Base-by-base conservation (phyloP, 805 yeast genomes). In the Lipomyces spencermartinsiae region DNA sequence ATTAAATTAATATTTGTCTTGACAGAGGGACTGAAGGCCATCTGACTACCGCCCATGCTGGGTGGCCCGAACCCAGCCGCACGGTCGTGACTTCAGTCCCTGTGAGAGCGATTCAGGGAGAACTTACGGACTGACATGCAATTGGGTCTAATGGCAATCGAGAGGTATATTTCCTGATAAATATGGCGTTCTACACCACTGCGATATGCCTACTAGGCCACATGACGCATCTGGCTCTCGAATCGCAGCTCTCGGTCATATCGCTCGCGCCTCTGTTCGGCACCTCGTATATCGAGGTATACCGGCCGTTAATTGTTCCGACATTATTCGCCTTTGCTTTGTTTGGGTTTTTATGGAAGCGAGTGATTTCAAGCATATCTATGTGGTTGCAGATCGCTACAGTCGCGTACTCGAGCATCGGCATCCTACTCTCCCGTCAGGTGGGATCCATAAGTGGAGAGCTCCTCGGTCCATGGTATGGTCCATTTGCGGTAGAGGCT, bases 381-480 rank as follows among this genome's bases (percentile, higher is more conserved):
- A n/a, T 25, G 12, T 60, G 34, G n/a, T 9, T 33, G 25, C 53
- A 63, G n/a, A 33, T 35, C 31, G 58, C 59, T 22, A 64, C 60
- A 2, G 53, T 61, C 39, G 59, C 43, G 4, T 55, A 58, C 62
- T 34, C 66, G 37, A 46, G 51, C 16, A 51, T 34, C 16, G 16
- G 39, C 16, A 56, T 66, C 1, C 19, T 62, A 37, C n/a, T 54
- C 14, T n/a, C 61, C 6, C 64, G 67, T 4, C 9, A 19, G n/a
- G 34, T 58, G 22, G 61, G 60, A 4, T 22, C 33, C 14, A 16
- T 35, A 9, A 14, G 60, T 2, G 71, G 67, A 3, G 25, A 7
- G 58, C 14, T 29, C 7, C 31, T 67, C 16, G 71, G 71, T 4
- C 68, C 68, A 12, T 60, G 63, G 71, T 19, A 22, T 2, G 71